Conservation (phyloP, 306 rosid genomes). For the Cucumis melo region DNA sequence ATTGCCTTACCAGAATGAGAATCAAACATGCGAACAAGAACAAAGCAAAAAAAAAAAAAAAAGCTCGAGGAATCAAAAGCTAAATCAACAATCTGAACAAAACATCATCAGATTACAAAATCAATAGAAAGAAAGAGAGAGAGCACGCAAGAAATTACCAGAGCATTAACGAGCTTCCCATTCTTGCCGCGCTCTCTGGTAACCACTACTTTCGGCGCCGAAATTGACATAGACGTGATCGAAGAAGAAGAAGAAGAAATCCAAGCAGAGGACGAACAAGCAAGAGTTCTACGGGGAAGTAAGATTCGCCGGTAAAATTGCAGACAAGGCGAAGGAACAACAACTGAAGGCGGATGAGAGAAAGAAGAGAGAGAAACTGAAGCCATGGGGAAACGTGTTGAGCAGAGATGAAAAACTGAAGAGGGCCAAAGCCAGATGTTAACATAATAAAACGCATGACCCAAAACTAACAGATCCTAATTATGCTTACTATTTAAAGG, state of each 20-base stretch:
- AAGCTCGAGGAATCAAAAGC: background rate
- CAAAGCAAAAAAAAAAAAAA: background rate
- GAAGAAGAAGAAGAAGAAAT: constrained; percentile 22
- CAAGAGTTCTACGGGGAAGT: background rate
- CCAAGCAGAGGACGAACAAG: constrained; percentile 14
- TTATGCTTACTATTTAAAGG: background rate
- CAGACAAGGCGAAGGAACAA: constrained; percentile 15
- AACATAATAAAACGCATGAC: constrained; percentile 1
- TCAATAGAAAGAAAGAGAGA: background rate
- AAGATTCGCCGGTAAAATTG: constrained; percentile 37
- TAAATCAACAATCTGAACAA: background rate
- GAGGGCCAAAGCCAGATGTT: constrained; percentile 21
- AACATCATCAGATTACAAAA: background rate
- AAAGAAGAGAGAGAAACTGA: constrained; percentile 19
- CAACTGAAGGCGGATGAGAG: constrained; percentile 16
- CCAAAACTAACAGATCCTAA: background rate
- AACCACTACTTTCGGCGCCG: constrained; percentile 52
- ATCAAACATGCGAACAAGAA: background rate
- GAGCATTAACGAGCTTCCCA: constrained; percentile 65
- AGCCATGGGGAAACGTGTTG: constrained; percentile 86
- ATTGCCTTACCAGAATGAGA: background rate
- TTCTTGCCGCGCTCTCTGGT: constrained; percentile 99
- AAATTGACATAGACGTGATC: constrained; percentile 16
- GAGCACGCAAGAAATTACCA: constrained; percentile 29
- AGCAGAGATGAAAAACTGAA: constrained; percentile 3